Base-by-base conservation (phyloP, 2,329 filamentous ascomycete genomes). In the Xylaria sp. region DNA sequence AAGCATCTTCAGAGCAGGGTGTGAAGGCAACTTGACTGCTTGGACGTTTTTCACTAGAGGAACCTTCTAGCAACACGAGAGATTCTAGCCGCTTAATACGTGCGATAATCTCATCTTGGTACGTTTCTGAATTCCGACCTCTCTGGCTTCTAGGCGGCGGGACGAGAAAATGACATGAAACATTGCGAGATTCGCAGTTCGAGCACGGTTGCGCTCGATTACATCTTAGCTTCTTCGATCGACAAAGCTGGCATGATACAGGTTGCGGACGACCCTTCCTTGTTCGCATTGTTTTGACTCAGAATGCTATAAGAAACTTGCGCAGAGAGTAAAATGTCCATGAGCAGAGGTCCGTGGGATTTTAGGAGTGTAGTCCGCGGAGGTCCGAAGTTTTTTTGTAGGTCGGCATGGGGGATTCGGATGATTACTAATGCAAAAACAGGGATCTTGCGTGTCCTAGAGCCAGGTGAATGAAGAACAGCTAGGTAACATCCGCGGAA, bases 171-270 rank as follows among this genome's bases (percentile, higher is more conserved):
- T 66, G 65, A 30, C 70, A 72, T 15, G 43, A 36, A 20, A 73
- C 63, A 18, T 61, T 64, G 15, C 71, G 68, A 60, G 66, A 53
- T 23, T 70, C 46, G 50, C 72, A 73, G 34, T 73, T 73, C 8
- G 72, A 72, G 39, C 72, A 72, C 10, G 69, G 70, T 41, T 72
- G 67, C 18, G 60, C 57, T 57, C 69, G 67, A 61, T 69, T 70
- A 39, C 72, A 73, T 53, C 64, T 72, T 25, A 73, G 30, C 48
- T 73, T 73, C 50, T 72, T 72, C 6, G 61, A 69, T 43, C 72
- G 70, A 39, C 72, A 72, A 23, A 67, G 69, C 60, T 72, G 67
- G 63, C 69, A 74, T 10, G 66, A 75, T 55, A 64, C 64, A 30
- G 65, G 71, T 50, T 74, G 72, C 53, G 61, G 50, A 30, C 67